These are phyloP conservation scores for Suillus ampliporus DNA, from an alignment of 768 basidiomycete genomes.

Conservation along the genomic window DNA sequence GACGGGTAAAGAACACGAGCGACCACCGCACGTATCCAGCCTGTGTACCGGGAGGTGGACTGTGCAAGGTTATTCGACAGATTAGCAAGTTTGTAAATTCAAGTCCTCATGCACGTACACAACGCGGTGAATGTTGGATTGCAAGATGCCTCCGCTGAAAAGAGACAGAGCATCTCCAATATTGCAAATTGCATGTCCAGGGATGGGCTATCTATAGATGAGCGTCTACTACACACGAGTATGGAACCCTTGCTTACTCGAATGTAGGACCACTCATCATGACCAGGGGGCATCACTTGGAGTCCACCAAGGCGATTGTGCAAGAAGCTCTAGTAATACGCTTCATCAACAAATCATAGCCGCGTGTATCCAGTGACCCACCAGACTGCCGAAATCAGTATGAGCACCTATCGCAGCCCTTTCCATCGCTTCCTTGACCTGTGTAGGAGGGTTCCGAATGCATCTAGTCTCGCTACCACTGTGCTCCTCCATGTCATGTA, in stretches of 20 bases:
- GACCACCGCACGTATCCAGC: slow-evolving; percentile 62
- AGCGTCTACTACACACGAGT: not conserved
- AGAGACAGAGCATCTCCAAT: slow-evolving; percentile 65
- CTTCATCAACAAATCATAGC: too few species aligned
- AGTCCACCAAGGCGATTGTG: slow-evolving; percentile 75
- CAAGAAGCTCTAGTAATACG: slow-evolving; percentile 56
- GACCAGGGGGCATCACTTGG: slow-evolving; percentile 67
- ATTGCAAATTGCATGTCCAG: slow-evolving; percentile 64
- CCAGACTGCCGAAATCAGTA: slow-evolving; percentile 74
- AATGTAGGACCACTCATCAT: slow-evolving; percentile 70
- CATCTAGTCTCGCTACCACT: slow-evolving; percentile 65
- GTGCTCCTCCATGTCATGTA: slow-evolving; percentile 50
- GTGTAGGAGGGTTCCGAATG: slow-evolving; percentile 53
- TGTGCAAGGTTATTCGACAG: not conserved
- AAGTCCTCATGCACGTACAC: slow-evolving; percentile 28
- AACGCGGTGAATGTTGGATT: slow-evolving; percentile 69
- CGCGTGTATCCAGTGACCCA: slow-evolving; percentile 32
- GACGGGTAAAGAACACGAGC: slow-evolving; percentile 70
- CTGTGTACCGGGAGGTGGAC: slow-evolving; percentile 63
- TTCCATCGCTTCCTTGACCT: slow-evolving; percentile 29
- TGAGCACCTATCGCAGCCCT: slow-evolving; percentile 61
- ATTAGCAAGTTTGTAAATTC: not conserved
- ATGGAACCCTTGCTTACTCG: slow-evolving; percentile 44
- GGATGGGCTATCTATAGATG: slow-evolving; percentile 46
- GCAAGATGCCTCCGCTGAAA: slow-evolving; percentile 67